Base-by-base conservation (phyloP, 2,329 filamentous ascomycete genomes). In the Beauveria sp. region DNA sequence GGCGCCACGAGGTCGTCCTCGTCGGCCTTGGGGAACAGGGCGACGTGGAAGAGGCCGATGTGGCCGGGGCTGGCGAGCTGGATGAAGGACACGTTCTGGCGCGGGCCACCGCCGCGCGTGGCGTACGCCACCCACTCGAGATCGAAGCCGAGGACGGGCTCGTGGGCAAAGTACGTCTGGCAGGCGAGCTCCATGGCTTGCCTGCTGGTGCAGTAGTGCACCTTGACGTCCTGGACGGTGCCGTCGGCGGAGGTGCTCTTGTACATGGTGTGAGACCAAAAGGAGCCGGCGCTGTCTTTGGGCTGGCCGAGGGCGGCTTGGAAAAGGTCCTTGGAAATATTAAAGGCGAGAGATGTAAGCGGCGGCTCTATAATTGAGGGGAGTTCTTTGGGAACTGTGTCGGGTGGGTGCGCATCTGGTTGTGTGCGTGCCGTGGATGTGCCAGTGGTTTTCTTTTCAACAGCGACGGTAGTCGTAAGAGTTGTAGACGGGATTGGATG, bases 121-220 rank as follows among this genome's bases (percentile, higher is more conserved):
- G 84, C 79, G 6, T 81, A 76, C 1, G 78, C 65, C 58, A 85
- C 80, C 93, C 93, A 97, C 75, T 97, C 93, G 64, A 97, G 81
- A 69, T 97, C 93, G 64, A 97, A 91, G 0, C 93, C 93, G n/a
- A 97, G 71, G 2, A 96, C 74, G 45, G 84, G 78, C 68, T 95
- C 85, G 28, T 81, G 66, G 45, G 86, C 70, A 66, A 97, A 96
- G 62, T 88, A 80, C 62, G 82, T 73, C 63, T 84, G 73, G 62
- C 85, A 79, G 8, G 89, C 81, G 6, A 77, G 74, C 71, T 97
- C 91, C 20, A 89, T 88, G 3, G 83, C 84, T 42, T 84, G 77
- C 50, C 81, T 82, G 61, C 79, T 88, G 54, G 77, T 85, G 77
- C 91, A 96, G 72, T 96, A 96, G 70, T 93, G 86, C 1, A 96